Base-by-base conservation (phyloP, 306 rosid species). In the Notholithocarpus densiflorus region DNA sequence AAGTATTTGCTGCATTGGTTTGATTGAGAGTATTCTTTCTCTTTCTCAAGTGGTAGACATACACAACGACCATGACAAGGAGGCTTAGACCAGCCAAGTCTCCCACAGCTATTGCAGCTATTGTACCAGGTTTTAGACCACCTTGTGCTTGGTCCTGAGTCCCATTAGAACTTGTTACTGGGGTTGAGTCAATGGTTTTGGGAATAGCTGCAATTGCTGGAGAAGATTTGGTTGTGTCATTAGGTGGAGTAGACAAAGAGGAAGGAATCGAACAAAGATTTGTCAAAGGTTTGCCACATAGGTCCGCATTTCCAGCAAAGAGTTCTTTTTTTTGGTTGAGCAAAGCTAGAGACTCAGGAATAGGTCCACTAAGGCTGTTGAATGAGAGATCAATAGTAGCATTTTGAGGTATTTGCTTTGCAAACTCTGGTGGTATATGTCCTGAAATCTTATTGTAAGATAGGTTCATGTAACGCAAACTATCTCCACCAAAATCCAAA, bases 171-270 rank as follows among this genome's bases (percentile, higher is more conserved):
- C 73, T 74, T 48, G 93, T 60, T 37, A 71, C 70, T 9, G 93
- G 89, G 64, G 15, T 66, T 56, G 91, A 52, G 78, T 80, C 90
- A 4, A 89, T 84, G 55, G 89, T 89, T 89, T 76, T 89, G 43
- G 99, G 99, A n/a, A 95, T 91, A 73, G 88, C 98, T 34, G 98
- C 99, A 71, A 95, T 91, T 1, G 98, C 99, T 7, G 98, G 97
- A 65, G 97, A 86, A 71, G 97, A 84, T 5, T 90, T 34, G 34
- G 43, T 65, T 21, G 90, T 68, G 31, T 72, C 71, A 21, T 92
- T 94, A 3, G 92, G 89, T 9, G 91, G 93, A 32, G 62, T 68
- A 2, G 98, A 92, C 2, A 86, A 77, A 20, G 96, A 79, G 3
- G 97, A 92, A 52, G 98, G 97, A 78, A 95, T 83, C 4, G 90